phyloP scores from a whole-genome alignment of 805 yeast genomes.

The Sporopachydermia quercuum region DNA sequence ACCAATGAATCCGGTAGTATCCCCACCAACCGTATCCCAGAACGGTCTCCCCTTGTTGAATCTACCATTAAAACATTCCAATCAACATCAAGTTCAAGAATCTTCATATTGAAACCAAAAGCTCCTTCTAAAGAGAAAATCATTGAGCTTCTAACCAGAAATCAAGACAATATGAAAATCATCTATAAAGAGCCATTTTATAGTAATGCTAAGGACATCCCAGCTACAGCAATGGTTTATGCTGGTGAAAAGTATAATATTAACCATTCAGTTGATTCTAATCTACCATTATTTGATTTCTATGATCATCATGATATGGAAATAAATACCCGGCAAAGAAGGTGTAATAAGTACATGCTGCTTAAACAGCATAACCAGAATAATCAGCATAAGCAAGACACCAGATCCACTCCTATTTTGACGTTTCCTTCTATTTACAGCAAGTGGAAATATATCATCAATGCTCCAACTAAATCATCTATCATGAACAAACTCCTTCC shows the following conservation, averaged over 20 bases:
- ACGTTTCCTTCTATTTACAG: slow-evolving; percentile 2
- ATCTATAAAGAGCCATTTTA: slow-evolving; percentile 53
- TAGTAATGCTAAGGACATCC: slow-evolving; percentile 36
- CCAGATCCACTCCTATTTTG: too few relatives aligned
- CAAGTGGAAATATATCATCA: slow-evolving; percentile 30
- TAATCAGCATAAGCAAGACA: too few relatives aligned
- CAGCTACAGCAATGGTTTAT: slow-evolving; percentile 37
- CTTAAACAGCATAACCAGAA: background rate
- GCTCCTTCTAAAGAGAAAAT: too few relatives aligned
- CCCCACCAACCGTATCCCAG: too few relatives aligned
- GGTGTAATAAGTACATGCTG: too few relatives aligned
- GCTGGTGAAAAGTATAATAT: slow-evolving; percentile 49
- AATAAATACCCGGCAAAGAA: slow-evolving; percentile 6
- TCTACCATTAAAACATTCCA: too few relatives aligned
- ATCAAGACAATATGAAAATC: too few relatives aligned
- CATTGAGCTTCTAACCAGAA: too few relatives aligned
- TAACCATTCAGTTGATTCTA: slow-evolving; percentile 26
- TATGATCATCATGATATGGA: slow-evolving; percentile 10
- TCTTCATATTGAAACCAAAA: too few relatives aligned
- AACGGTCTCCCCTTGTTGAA: too few relatives aligned
- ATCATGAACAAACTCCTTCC: background rate
- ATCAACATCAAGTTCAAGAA: too few relatives aligned
- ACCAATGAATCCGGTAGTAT: too few relatives aligned
- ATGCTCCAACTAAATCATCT: slow-evolving; percentile 31
- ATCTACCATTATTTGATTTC: slow-evolving; percentile 18